These are phyloP conservation scores for Albifimbria verrucaria DNA, from an alignment of 2,329 filamentous ascomycete genomes.

Conservation along the genomic window DNA sequence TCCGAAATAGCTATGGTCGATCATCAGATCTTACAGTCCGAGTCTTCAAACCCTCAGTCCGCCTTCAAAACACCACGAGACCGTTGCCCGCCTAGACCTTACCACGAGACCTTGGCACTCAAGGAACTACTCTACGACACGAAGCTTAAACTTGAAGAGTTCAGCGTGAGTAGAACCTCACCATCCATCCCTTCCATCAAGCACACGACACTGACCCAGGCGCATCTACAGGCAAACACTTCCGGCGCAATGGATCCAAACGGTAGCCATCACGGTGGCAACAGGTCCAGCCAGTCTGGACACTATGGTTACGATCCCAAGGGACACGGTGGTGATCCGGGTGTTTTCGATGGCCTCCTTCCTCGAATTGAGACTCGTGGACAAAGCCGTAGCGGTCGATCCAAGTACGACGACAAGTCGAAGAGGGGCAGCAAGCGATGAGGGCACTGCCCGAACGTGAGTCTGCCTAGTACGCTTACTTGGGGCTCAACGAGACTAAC, in stretches of 20 bases:
- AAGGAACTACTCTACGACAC: background rate
- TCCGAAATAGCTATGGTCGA: background rate
- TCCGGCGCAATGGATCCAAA: slow-evolving; percentile 4
- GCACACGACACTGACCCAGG: background rate
- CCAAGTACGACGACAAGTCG: slow-evolving; percentile 2
- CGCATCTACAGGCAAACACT: background rate
- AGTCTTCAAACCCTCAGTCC: background rate
- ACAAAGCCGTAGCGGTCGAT: slow-evolving; percentile 10
- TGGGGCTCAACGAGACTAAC: too few relatives aligned
- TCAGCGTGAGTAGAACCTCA: background rate
- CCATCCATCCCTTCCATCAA: too few relatives aligned
- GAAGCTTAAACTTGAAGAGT: background rate
- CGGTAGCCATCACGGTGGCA: slow-evolving; percentile 3
- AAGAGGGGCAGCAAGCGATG: slow-evolving; percentile 1
- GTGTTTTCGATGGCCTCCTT: slow-evolving; percentile 16
- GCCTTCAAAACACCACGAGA: background rate
- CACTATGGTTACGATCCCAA: slow-evolving; percentile 6
- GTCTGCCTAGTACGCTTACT: background rate
- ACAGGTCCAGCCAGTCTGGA: slow-evolving; percentile 12
- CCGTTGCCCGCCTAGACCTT: background rate
- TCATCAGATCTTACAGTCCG: background rate
- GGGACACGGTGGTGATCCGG: slow-evolving; percentile 7
- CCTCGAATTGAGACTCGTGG: slow-evolving; percentile 20
- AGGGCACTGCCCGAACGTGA: background rate
- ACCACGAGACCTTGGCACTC: background rate